Conservation (phyloP, 306 rosid genomes). For the Vachellia collinsii region DNA sequence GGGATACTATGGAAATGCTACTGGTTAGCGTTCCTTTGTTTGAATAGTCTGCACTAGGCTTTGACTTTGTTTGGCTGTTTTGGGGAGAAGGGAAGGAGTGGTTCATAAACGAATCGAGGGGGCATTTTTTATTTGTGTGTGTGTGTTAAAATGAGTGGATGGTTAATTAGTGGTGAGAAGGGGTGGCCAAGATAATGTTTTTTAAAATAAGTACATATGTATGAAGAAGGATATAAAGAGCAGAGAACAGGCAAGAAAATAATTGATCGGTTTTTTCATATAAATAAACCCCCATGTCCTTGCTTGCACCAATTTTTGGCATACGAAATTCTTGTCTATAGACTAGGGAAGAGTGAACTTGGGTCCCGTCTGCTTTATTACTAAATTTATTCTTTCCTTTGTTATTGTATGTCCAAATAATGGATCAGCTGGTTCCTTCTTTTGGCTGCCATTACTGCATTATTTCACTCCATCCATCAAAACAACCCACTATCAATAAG, state of each 20-base stretch:
- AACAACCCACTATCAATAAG: neutral
- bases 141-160: neutral
- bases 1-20: neutral
- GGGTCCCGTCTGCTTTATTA: neutral
- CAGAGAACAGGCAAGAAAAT: neutral
- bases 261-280: neutral
- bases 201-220: conserved; percentile 1
- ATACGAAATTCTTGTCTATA: neutral
- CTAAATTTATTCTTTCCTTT: neutral
- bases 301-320: neutral
- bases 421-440: neutral
- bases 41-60: neutral
- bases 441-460: neutral
- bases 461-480: neutral
- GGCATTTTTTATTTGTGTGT: neutral
- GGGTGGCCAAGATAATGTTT: conserved; percentile 4
- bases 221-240: conserved; percentile 12
- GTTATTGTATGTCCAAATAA: neutral
- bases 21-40: neutral
- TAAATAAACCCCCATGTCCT: neutral
- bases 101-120: conserved; percentile 17
- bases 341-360: neutral
- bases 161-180: conserved; percentile 10
- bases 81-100: conserved; percentile 15
- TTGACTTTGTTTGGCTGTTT: conserved; percentile 11